Percentiles rank a stretch among this genome's conserved stretches.
These are phyloP conservation scores for Vicia villosa DNA, from an alignment of 306 rosid genomes.

Conservation along the genomic window DNA sequence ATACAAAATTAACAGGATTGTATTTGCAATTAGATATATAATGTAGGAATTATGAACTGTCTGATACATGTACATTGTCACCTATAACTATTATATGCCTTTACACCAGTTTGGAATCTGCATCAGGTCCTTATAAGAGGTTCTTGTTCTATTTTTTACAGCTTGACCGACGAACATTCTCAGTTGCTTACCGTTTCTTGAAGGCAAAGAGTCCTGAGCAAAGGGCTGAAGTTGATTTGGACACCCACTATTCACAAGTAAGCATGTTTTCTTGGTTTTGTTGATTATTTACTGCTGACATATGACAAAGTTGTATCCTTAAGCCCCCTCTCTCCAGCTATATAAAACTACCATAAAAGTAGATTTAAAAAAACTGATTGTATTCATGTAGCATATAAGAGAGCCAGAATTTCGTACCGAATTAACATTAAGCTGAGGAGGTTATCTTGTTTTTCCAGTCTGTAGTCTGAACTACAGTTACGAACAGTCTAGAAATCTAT, in stretches of 20 bases:
- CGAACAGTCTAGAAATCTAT: slow-evolving; percentile 15
- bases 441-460: background rate
- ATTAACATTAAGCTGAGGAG: slow-evolving; percentile 14
- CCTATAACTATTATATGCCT: background rate
- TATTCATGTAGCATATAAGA: slow-evolving; percentile 11
- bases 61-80: background rate
- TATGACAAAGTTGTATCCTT: slow-evolving; percentile 22
- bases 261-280: slow-evolving; percentile 22
- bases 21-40: background rate
- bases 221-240: slow-evolving; percentile 97
- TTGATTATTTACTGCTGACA: slow-evolving; percentile 24
- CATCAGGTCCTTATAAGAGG: background rate
- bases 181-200: slow-evolving; percentile 80
- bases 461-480: slow-evolving; percentile 1
- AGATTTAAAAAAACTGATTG: background rate
- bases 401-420: background rate
- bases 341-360: background rate
- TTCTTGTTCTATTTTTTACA: slow-evolving; percentile 40
- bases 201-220: slow-evolving; percentile 93
- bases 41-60: background rate
- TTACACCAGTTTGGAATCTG: slow-evolving; percentile 6
- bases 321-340: slow-evolving; percentile 5
- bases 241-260: slow-evolving; percentile 93
- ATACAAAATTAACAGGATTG: background rate
- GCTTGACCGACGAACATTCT: slow-evolving; percentile 66